phyloP scores from a whole-genome alignment of 345 rosid genomes.

The Balakata baccata region DNA sequence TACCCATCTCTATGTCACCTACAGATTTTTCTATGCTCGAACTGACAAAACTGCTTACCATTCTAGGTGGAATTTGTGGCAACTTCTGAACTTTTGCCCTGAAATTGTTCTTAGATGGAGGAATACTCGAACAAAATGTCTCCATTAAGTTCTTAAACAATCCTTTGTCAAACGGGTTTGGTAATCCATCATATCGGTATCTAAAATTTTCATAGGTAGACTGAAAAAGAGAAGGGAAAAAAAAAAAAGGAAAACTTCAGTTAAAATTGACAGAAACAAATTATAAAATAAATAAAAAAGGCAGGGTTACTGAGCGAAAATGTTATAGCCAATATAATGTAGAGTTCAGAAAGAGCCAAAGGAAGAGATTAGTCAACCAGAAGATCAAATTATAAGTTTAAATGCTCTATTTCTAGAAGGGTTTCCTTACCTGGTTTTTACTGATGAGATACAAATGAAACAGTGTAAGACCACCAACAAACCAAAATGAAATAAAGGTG shows the following conservation, averaged over 20 bases:
- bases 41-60: conserved; percentile 35
- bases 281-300: not conserved
- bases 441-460: conserved; percentile 86
- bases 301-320: not conserved
- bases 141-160: conserved; percentile 60
- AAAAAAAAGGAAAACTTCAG: not conserved
- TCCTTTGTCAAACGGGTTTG: conserved; percentile 81
- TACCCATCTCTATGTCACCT: conserved; percentile 62
- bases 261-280: not conserved
- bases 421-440: conserved; percentile 70
- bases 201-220: conserved; percentile 92
- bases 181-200: conserved; percentile 55
- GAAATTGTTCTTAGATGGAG: conserved; percentile 71
- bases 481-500: conserved; percentile 72
- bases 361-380: not conserved
- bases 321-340: not conserved
- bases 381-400: not conserved
- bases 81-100: conserved; percentile 61
- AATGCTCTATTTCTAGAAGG: not conserved
- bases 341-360: conserved; percentile 3
- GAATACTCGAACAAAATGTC: conserved; percentile 61
- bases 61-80: conserved; percentile 49
- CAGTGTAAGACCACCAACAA: conserved; percentile 86
- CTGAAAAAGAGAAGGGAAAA: too few species aligned
- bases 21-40: conserved; percentile 48